phyloP scores from a whole-genome alignment of 108 stramenopile species.

The Cylindrotheca closterium region DNA sequence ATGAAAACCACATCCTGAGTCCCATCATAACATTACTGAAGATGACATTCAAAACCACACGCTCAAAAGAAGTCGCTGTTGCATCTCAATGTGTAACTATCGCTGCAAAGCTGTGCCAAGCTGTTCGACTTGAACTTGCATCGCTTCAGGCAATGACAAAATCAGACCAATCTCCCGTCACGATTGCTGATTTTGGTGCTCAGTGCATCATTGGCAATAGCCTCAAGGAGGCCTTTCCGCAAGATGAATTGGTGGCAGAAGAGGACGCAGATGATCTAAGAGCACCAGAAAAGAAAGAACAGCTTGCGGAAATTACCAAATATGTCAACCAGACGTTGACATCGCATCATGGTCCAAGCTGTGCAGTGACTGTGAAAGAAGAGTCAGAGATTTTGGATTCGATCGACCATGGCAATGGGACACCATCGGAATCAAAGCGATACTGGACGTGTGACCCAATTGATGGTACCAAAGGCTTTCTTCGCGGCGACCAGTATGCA shows the following conservation, averaged over 20 bases:
- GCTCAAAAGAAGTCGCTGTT: no score
- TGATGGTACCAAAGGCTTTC: conserved; percentile 84
- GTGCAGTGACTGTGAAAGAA: neutral
- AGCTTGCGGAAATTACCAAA: neutral
- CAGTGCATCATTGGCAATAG: conserved; percentile 50
- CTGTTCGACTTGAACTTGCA: conserved; percentile 1
- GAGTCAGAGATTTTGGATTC: conserved; percentile 26
- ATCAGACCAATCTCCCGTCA: conserved; percentile 57
- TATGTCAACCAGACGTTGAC: neutral
- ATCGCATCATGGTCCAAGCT: neutral
- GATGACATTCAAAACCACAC: no score
- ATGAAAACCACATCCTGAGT: no score
- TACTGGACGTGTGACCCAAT: conserved; percentile 76
- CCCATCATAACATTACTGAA: no score
- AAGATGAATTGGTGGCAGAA: conserved; percentile 55
- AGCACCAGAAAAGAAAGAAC: conserved; percentile 2
- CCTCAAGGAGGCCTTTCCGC: conserved; percentile 33
- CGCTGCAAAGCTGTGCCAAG: conserved; percentile 7
- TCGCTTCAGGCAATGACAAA: no score
- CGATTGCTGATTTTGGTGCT: conserved; percentile 56
- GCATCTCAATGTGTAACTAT: no score
- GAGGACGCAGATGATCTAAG: conserved; percentile 42
- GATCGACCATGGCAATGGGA: conserved; percentile 43
- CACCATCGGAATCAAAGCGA: conserved; percentile 2
- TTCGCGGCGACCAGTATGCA: conserved; percentile 70